Evolutionary conservation across 2,329 filamentous ascomycete species (phyloP).

Genomic region (Colletotrichum australisinense): DNA sequence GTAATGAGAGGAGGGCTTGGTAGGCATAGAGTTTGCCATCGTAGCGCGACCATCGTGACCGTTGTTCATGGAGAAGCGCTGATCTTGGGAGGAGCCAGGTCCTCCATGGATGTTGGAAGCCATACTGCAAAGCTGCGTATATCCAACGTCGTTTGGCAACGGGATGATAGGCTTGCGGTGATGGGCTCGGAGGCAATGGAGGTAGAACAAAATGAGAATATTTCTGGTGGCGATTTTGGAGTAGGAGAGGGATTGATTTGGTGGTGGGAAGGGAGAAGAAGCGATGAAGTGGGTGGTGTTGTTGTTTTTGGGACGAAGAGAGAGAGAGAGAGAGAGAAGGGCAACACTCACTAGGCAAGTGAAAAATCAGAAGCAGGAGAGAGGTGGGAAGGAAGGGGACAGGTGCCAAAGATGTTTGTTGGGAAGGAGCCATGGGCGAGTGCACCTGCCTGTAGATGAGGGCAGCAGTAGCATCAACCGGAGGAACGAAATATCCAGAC

Average conservation of each 20-base stretch:
- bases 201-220: not conserved
- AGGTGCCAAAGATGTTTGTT: not conserved
- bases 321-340: not conserved
- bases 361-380: not conserved
- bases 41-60: not conserved
- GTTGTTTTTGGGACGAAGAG: not conserved
- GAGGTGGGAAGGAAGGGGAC: not conserved
- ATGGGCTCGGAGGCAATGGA: not conserved
- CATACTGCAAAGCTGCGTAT: not conserved
- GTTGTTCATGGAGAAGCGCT: not conserved
- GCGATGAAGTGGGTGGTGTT: not conserved
- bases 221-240: not conserved
- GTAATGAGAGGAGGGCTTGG: constrained; percentile 32
- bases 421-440: not conserved
- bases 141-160: constrained; percentile 3
- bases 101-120: not conserved
- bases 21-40: not conserved
- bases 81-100: not conserved
- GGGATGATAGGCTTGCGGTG: not conserved
- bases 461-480: not conserved
- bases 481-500: not conserved
- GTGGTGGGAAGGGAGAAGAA: not conserved
- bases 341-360: not conserved
- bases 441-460: not conserved
- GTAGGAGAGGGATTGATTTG: not conserved